Evolutionary conservation across 1,139 yeast genomes (phyloP), one percentile per base, ranked within the genome.

Genomic region (Blastobotrys proliferans): DNA sequence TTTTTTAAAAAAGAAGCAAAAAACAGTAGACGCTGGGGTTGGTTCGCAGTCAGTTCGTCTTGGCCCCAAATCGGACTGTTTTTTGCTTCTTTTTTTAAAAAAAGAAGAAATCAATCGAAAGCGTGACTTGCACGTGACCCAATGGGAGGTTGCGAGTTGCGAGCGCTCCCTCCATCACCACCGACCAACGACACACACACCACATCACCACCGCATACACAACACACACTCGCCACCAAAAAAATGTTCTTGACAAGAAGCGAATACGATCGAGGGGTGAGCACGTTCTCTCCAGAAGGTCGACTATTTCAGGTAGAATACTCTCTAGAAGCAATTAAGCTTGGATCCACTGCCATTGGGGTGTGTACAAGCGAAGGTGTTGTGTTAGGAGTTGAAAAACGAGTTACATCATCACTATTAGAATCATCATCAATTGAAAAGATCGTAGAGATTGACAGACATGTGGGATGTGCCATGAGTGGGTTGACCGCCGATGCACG

Each of bases 401-500:
- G 98, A 65, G 97, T 92, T 25, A 90, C 97, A 1, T 88, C 97
- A 16, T 77, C 95, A 10, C 70, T 94, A 51, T 75, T 94, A 48
- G 99, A 94, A 64, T 82, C 92, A 32, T 83, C 92, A 26, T 85
- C 96, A 38, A 90, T 94, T 64, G 98, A 94, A 64, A 94, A 94
- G 68, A 90, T 92, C 54, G 87, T 92, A 52, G 98, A 94, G 64
- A 83, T 94, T 47, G 99, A 94, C 61, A 72, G 72, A 44, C 98
- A 94, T 64, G 81, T 94, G 48, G 98, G 99, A 35, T 88, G 97
- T 70, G 98, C 99, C 58, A 92, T 94, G 97, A 82, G 94, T 53
- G 99, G 99, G 6, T 74, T 94, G 54, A 92, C 98, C 1, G 98
- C 99, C 3, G 99, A 94, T 69, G 99, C 98, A 16, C 76, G 98